Evolutionary conservation across 257 asterid genomes (phyloP), one percentile per base, ranked within the genome.

Genomic region (Jaltomata sinuosa): DNA sequence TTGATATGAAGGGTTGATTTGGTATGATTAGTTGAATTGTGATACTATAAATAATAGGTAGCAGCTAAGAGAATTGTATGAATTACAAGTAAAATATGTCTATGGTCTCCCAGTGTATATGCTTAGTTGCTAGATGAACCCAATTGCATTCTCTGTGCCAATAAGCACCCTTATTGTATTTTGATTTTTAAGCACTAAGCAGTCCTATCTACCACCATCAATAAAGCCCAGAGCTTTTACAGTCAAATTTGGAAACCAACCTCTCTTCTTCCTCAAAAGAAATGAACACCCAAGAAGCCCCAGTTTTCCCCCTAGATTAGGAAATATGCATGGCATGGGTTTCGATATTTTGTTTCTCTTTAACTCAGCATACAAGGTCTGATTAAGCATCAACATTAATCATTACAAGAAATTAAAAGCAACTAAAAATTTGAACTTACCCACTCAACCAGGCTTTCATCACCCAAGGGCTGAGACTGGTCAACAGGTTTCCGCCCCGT

Each of bases 371-470:
- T 72, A 69, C 21, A 69, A 69, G 79, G 52, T 32, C n/a, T 36
- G 55, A 9, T 71, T 72, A 22, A 81, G 67, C 18, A 47, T 59
- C 31, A 72, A 42, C 57, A 40, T 69, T n/a, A 87, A 69, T 67
- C 40, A 68, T 84, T 54, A 83, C 77, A 85, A 67, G 59, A 79
- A 80, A 34, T 68, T 27, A 79, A 22, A 21, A 79, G 19, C 21
- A 5, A 57, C 50, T 31, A 27, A 42, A 32, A 49, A 27, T 1
- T n/a, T 11, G 83, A 86, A 64, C 92, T 85, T 85, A 94, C 97
- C 98, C 98, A 93, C 85, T 92, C 98, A 80, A 93, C 98, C 62
- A 95, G 89, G 89, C 98, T 93, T 88, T 95, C 97, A 25, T 95
- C 98, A 4, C 98, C 98, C 42, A 91, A 83, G 12, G 98, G 98